Evolutionary conservation across 2,329 filamentous ascomycete genomes (phyloP), one percentile per base, ranked within the genome.

Genomic region (Acrocalymma vagum): DNA sequence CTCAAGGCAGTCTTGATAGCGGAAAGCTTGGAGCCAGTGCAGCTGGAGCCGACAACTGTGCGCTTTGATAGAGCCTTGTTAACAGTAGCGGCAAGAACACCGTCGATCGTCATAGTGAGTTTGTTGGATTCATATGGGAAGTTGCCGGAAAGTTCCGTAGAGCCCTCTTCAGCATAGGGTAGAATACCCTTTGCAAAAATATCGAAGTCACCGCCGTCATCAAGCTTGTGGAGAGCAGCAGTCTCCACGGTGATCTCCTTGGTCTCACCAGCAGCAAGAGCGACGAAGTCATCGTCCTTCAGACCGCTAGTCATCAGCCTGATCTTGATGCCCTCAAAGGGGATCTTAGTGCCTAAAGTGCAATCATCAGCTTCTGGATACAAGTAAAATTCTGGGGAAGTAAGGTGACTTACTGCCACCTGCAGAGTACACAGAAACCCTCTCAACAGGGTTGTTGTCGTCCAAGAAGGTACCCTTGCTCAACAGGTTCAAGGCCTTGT

Each of bases 121-220:
- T 74, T 72, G 69, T 87, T 87, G 59, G 80, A 83, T 36, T 74
- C 69, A 69, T 79, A 87, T 9, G 76, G 63, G 3, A 86, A 63
- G 29, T 75, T 77, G 9, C 80, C 82, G 8, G 77, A 65, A 23
- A 88, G 74, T 26, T 77, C 69, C 15, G 75, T 72, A 20, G 83
- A 80, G 39, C 78, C 79, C 9, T 75, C 72, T 29, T 61, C 58
- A 9, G 63, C 64, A 23, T 45, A 67, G 6, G 62, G 63, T 10
- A 68, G 45, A 13, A 55, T 24, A 5, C 85, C 85, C 4, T 70
- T 69, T 5, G 82, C 75, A 38, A 77, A 72, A 32, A 88, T 65
- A 38, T 78, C 77, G 58, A 83, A 83, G 34, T 72, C 70, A 42
- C 83, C 84, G 23, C 74, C 73, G n/a, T 61, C 50, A 15, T 63